Evolutionary conservation across 495 filamentous ascomycete species (phyloP).

Genomic region (Penicillium argentinense): DNA sequence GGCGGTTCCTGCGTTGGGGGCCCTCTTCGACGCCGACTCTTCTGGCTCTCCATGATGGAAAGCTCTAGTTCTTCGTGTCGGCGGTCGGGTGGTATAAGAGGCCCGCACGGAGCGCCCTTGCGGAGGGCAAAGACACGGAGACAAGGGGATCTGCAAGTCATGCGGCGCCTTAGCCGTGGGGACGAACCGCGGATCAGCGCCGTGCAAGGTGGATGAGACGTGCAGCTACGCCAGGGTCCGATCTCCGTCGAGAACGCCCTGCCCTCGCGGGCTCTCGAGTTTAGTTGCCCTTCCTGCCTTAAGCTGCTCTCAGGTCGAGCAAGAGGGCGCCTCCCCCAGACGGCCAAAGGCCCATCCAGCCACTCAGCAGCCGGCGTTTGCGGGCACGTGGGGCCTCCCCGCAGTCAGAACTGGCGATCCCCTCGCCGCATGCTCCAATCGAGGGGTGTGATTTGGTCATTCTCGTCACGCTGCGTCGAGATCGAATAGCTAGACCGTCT

Average conservation of each 20-base stretch:
- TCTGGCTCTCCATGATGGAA: slow-evolving; percentile 10
- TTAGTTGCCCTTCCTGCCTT: too few relatives aligned
- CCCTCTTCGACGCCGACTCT: slow-evolving; percentile 8
- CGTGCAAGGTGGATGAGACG: too few relatives aligned
- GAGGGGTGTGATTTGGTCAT: slow-evolving; percentile 2
- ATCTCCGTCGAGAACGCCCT: too few relatives aligned
- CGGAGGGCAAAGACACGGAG: background rate
- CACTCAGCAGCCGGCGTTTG: too few relatives aligned
- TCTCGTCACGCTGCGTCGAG: background rate
- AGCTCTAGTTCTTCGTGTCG: background rate
- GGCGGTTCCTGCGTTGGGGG: slow-evolving; percentile 1
- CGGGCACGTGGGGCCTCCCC: background rate
- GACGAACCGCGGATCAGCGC: too few relatives aligned
- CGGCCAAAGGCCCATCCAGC: too few relatives aligned
- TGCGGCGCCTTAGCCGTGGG: too few relatives aligned
- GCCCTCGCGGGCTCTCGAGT: too few relatives aligned
- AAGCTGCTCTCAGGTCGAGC: too few relatives aligned
- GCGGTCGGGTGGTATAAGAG: background rate
- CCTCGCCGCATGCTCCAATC: background rate
- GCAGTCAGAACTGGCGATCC: background rate
- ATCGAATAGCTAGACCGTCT: too few relatives aligned
- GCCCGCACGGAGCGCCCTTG: background rate
- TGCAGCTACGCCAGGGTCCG: too few relatives aligned
- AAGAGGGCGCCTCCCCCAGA: too few relatives aligned
- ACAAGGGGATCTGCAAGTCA: background rate